A percentile compares a stretch with the other conserved stretches of the same genome.
Conservation (phyloP, 73 alveolate species). For the Paramecium sexaurelia region DNA sequence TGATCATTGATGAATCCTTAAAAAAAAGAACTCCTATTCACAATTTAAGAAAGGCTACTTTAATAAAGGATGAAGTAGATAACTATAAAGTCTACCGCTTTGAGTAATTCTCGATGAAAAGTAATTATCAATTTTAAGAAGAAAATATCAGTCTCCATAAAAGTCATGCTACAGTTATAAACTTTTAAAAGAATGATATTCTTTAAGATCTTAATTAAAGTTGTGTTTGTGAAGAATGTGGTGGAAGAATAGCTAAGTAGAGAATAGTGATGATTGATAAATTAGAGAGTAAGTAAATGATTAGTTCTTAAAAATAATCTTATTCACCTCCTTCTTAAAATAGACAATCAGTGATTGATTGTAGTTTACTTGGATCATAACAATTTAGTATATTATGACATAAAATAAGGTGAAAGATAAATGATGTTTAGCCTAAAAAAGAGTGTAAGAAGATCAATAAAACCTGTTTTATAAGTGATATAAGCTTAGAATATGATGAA, state of each 20-base stretch:
- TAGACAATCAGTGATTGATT: not conserved
- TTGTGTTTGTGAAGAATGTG: conserved; percentile 22
- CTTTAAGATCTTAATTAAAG: not conserved
- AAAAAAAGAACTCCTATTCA: not conserved
- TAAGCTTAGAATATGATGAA: not conserved
- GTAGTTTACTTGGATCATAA: not conserved
- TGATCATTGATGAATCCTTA: not conserved
- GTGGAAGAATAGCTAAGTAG: not conserved
- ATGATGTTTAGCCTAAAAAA: not conserved
- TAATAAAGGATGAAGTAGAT: not conserved
- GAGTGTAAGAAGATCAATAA: not conserved
- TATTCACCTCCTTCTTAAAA: not conserved
- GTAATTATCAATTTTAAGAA: not conserved
- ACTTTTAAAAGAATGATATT: not conserved
- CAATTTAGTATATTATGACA: not conserved
- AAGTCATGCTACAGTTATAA: not conserved
- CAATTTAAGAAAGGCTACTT: not conserved
- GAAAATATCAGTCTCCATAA: not conserved
- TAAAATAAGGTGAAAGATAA: not conserved
- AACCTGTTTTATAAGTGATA: not conserved
- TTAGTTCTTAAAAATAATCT: not conserved
- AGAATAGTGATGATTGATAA: not conserved
- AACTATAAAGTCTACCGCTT: not conserved
- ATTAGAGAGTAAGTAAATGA: not conserved
- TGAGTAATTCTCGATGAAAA: not conserved